Evolutionary conservation across 352 stramenopile species (phyloP), one percentile per base, ranked within the genome.

Genomic region (Elongisporangium senticosum): DNA sequence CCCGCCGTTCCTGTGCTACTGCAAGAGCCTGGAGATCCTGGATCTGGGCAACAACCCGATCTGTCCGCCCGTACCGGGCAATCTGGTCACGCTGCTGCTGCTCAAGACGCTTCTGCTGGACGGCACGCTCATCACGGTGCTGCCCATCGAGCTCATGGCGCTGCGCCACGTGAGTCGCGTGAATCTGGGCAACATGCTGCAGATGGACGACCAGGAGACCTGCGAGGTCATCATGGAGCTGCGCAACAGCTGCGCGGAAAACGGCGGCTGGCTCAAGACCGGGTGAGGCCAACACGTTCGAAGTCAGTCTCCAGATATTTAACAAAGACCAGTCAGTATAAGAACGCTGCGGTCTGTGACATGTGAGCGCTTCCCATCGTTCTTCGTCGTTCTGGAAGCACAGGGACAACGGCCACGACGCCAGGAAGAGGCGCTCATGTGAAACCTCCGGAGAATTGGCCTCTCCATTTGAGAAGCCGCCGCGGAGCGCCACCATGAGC

Each of bases 51-150:
- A 58, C 20, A 95, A 95, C 58, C 75, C 80, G 22, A 69, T 93
- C 23, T 24, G 40, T 2, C 62, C 72, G 14, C 63, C 72, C 17
- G 54, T 90, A 5, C 81, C 84, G 7, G 53, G 55, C 2, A 65
- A 75, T 21, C 59, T 91, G 7, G 66, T 69, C 5, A 64, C 66
- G 24, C 62, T 94, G 39, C 58, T 51, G 6, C 72, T 79, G 21
- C 59, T 95, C 50, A 78, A 85, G 48, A 90, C 83, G 8, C 69
- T 95, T 17, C 64, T 93, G 20, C 57, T 95, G 10, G 77, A 90
- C 51, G 68, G 66, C 37, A 75, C 75, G 7, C 57, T 61, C 4
- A 57, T 95, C 20, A 74, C 72, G 0, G 49, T 62, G n/a, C 51
- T 95, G 33, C 81, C 85, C 6, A 84, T 85, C 22, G 79, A 89